Conservation (phyloP, 2,329 filamentous ascomycete genomes). For the Coccinonectria pachysandricola region DNA sequence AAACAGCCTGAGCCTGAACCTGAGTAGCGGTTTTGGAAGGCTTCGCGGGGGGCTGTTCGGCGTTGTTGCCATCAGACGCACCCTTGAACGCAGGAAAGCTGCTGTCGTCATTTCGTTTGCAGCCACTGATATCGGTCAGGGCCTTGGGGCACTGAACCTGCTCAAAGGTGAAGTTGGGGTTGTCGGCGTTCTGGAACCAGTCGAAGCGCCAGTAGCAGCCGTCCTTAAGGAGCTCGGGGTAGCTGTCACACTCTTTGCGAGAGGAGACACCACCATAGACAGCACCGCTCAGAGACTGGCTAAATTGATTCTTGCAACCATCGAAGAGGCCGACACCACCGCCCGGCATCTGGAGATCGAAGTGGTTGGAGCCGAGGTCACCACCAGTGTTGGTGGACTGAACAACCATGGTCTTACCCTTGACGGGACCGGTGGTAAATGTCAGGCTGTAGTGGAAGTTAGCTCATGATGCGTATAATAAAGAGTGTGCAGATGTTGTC, state of each 20-base stretch:
- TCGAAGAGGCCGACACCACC: slow-evolving; percentile 46
- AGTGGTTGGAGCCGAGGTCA: slow-evolving; percentile 47
- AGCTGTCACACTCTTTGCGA: slow-evolving; percentile 38
- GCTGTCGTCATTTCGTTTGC: slow-evolving; percentile 22
- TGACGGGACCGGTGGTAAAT: slow-evolving; percentile 38
- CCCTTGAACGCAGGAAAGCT: slow-evolving; percentile 17
- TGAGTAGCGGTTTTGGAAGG: slow-evolving; percentile 2
- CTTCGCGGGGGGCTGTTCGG: slow-evolving; percentile 2
- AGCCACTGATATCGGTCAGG: slow-evolving; percentile 32
- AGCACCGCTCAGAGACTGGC: slow-evolving; percentile 36
- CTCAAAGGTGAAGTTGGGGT: slow-evolving; percentile 43
- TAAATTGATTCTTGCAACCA: slow-evolving; percentile 39
- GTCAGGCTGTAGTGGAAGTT: slow-evolving; percentile 28
- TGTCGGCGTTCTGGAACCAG: slow-evolving; percentile 51
- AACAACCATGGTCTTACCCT: slow-evolving; percentile 53
- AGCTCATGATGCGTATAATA: background rate
- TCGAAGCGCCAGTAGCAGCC: slow-evolving; percentile 56
- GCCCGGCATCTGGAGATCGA: slow-evolving; percentile 46
- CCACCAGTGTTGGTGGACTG: slow-evolving; percentile 54
- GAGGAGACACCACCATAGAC: slow-evolving; percentile 47
- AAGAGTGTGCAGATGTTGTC: background rate
- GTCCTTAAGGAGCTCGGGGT: slow-evolving; percentile 42
- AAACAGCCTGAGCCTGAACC: slow-evolving; percentile 2
- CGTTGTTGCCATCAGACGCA: slow-evolving; percentile 4
- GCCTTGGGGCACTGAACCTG: slow-evolving; percentile 45